phyloP scores from a whole-genome alignment of 148 eudicot genomes.

The Diospyros lotus region DNA sequence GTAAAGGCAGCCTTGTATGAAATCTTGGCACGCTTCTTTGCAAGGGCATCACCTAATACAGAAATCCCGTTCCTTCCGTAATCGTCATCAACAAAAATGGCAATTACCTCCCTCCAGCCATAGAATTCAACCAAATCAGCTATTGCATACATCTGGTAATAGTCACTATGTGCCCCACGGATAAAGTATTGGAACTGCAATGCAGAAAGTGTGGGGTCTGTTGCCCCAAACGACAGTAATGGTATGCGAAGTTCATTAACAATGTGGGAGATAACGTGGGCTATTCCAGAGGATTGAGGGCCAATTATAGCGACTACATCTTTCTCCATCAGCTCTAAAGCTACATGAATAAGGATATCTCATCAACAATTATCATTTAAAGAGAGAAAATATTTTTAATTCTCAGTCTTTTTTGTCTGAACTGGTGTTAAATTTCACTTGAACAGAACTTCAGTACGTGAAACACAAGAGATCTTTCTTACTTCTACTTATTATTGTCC shows the following conservation, averaged over 20 bases:
- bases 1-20: conserved; percentile 77
- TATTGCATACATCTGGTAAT: conserved; percentile 69
- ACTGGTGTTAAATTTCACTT: too few species aligned
- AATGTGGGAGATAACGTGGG: conserved; percentile 56
- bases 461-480: background rate
- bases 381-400: background rate
- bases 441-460: too few species aligned
- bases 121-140: conserved; percentile 50
- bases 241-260: conserved; percentile 67
- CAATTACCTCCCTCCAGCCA: conserved; percentile 66
- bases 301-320: conserved; percentile 66
- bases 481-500: background rate
- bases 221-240: conserved; percentile 54
- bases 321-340: conserved; percentile 62
- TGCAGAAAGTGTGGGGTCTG: conserved; percentile 74
- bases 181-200: conserved; percentile 61
- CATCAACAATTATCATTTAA: conserved; percentile 17
- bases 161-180: conserved; percentile 59
- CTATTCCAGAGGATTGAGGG: conserved; percentile 74
- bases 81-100: conserved; percentile 67
- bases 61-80: conserved; percentile 74
- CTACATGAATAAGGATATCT: conserved; percentile 33
- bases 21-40: conserved; percentile 55
- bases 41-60: conserved; percentile 54
- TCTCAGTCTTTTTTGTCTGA: background rate